These are phyloP conservation scores for Talinum fruticosum DNA, from an alignment of 148 eudicot species.

Conservation along the genomic window DNA sequence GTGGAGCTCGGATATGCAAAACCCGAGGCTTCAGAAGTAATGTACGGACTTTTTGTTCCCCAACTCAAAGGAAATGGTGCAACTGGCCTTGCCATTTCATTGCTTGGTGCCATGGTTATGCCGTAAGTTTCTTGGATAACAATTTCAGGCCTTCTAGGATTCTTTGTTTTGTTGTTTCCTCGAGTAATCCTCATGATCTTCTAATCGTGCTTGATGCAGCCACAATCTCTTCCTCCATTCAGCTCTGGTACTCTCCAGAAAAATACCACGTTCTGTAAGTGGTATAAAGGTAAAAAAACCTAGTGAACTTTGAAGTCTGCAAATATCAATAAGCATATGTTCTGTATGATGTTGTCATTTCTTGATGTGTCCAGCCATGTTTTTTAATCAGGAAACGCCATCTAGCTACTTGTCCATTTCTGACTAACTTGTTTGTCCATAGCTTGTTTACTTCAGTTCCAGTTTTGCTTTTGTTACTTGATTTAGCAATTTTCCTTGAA, in stretches of 20 bases:
- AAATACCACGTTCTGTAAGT: conserved; percentile 76
- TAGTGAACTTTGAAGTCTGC: not conserved
- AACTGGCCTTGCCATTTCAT: conserved; percentile 86
- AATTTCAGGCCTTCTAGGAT: not conserved
- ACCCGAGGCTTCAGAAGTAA: conserved; percentile 67
- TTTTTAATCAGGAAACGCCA: not conserved
- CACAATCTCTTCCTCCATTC: conserved; percentile 99
- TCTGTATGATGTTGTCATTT: not conserved
- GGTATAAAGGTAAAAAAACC: conserved; percentile 64
- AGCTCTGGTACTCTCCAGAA: conserved; percentile 96
- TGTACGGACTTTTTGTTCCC: conserved; percentile 86
- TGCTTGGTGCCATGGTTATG: conserved; percentile 99
- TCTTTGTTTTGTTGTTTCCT: not conserved
- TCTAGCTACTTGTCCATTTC: not conserved
- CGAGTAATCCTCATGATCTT: not conserved
- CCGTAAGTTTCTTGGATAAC: conserved; percentile 57
- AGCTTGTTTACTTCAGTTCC: not conserved
- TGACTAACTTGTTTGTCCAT: not conserved
- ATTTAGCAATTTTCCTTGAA: not conserved
- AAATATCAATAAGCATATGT: not conserved
- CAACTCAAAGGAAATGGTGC: conserved; percentile 89
- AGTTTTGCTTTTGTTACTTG: not conserved
- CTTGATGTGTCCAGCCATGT: not conserved
- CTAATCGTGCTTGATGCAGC: conserved; percentile 45
- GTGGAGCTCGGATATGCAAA: conserved; percentile 88